Evolutionary conservation across 148 eudicot genomes (phyloP), one percentile per base, ranked within the genome.

Genomic region (Chenopodium berlandieri): DNA sequence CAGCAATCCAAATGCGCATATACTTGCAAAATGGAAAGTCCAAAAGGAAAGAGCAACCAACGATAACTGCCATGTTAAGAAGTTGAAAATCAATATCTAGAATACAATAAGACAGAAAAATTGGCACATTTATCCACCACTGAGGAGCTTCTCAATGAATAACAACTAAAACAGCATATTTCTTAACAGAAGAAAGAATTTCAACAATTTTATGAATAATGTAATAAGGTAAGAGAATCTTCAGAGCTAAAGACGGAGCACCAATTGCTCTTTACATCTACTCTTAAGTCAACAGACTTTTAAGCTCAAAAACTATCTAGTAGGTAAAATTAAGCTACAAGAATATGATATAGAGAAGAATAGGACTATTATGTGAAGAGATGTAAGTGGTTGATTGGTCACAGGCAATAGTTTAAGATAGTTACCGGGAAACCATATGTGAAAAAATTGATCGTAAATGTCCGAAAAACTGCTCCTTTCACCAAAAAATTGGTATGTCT

Each of bases 361-460:
- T 74, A 19, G 65, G 25, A 22, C 4, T 50, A 37, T 48, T 48
- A 48, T 48, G 13, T 9, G 52, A 48, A 48, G 52, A 48, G 7
- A 40, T 40, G 8, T 40, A 40, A 40, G 44, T 40, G 44, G 44
- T 40, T 70, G 71, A 69, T 67, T 75, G 25, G 78, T 70, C 75
- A 44, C 8, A 80, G 72, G 37, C 52, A 64, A 32, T 83, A 85
- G 90, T 81, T 88, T 71, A 89, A 88, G 88, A 86, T 83, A 88
- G 81, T 81, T 96, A 96, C 99, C 97, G 97, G 98, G 87, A 94
- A 92, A 75, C 99, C 99, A 85, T 96, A 96, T 78, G 99, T 94
- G 94, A 96, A 96, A 90, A 94, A 96, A 86, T 96, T 96, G 89
- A 96, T 96, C 83, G 94, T 96, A 86, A 96, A 96, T 63, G 86